These are phyloP conservation scores for Pseudogymnoascus sp. DNA, from an alignment of 2,329 filamentous ascomycete species.

Conservation along the genomic window DNA sequence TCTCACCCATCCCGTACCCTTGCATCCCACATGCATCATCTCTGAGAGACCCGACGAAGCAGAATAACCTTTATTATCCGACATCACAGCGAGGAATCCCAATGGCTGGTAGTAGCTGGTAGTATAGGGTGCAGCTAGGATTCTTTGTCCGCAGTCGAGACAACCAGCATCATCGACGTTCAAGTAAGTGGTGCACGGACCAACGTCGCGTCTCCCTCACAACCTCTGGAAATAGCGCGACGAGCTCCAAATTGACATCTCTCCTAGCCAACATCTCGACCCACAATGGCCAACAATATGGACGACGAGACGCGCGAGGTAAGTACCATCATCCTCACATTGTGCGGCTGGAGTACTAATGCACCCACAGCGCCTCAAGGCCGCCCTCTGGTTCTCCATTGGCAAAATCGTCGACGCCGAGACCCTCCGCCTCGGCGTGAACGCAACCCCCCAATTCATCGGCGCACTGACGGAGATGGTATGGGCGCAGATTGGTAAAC, in stretches of 20 bases:
- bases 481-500: constrained; percentile 74
- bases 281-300: constrained; percentile 12
- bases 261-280: constrained; percentile 30
- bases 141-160: neutral
- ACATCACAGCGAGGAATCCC: neutral
- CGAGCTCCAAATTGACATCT: neutral
- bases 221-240: neutral
- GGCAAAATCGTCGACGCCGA: constrained; percentile 87
- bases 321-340: neutral
- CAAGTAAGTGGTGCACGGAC: neutral
- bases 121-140: neutral
- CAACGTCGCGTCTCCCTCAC: neutral
- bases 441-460: constrained; percentile 88
- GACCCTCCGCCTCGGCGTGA: constrained; percentile 62
- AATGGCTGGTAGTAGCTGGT: neutral
- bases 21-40: neutral
- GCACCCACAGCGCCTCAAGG: constrained; percentile 61
- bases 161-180: neutral
- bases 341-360: neutral
- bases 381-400: constrained; percentile 74
- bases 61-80: neutral
- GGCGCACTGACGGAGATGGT: constrained; percentile 78
- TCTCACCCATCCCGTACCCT: neutral
- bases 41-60: neutral
- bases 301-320: constrained; percentile 14